Base-by-base conservation (phyloP, 1,284 basidiomycete genomes). In the Ganoderma leucocontextum region DNA sequence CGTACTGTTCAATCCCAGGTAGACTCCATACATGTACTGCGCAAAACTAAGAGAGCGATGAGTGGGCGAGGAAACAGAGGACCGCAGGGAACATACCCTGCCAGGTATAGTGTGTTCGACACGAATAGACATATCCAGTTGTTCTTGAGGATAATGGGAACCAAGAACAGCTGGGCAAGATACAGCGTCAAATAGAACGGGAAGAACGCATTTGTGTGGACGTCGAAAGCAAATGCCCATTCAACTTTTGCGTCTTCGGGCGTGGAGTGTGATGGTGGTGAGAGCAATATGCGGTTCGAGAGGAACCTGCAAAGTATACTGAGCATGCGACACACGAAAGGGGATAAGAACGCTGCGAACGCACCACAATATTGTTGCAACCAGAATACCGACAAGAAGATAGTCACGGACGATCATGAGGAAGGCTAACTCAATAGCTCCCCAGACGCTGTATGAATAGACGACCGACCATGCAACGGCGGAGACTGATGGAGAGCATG, bases 131-230 rank as follows among this genome's bases (percentile, higher is more conserved):
- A 97, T 39, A 97, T 87, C 96, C 95, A 98, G 74, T 94, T 95
- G 74, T 91, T 89, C 76, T 88, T 89, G 35, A 94, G 87, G 60
- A 98, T 85, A 49, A 97, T 86, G 1, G 95, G 92, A 0, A 95
- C 87, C 6, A 98, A 85, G 70, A 96, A 90, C 4, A 97, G 85
- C 77, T 97, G 94, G 0, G 91, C 92, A 64, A 95, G 84, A 78
- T 97, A 96, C 63, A 97, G 86, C 19, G 94, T 92, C 68, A 97
- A 86, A 81, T 94, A 97, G 64, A 95, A 84, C 4, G 96, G 96
- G 81, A 97, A 97, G 85, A 98, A 98, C 5, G 95, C 91, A 77
- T 98, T 98, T 71, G 93, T 96, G 78, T 97, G 95, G 19, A 98
- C 94, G 80, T 98, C 96, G 76, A 98, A 97, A 17, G 94, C 94